A percentile compares a stretch with the other conserved stretches of the same genome.
Evolutionary conservation across 345 rosid species (phyloP).

Genomic region (Brassica nigra): DNA sequence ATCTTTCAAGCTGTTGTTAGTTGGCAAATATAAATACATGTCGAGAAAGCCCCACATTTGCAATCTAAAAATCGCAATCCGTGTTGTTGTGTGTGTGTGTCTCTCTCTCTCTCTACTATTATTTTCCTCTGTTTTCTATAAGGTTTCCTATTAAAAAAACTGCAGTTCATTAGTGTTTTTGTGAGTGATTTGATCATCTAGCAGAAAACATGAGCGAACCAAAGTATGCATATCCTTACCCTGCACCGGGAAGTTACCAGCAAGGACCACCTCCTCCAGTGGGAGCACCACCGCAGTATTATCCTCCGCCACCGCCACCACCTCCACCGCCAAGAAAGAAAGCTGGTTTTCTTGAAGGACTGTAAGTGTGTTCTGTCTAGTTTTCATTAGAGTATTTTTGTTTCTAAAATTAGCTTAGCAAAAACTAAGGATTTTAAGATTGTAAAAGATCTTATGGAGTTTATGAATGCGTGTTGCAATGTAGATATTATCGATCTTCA

Average conservation of each 20-base stretch:
- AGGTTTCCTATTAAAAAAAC: too few species aligned
- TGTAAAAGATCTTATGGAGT: background rate
- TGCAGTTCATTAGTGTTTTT: background rate
- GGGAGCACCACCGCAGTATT: slow-evolving; percentile 58
- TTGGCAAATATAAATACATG: slow-evolving; percentile 34
- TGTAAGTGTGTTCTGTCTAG: slow-evolving; percentile 38
- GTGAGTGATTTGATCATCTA: background rate
- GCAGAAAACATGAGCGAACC: slow-evolving; percentile 44
- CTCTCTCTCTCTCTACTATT: slow-evolving; percentile 12
- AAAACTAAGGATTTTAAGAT: background rate
- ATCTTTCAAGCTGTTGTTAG: slow-evolving; percentile 8
- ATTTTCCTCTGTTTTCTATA: background rate
- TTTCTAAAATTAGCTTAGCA: slow-evolving; percentile 2
- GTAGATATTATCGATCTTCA: background rate
- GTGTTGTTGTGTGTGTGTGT: background rate
- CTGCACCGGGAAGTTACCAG: slow-evolving; percentile 51
- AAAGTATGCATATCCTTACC: slow-evolving; percentile 61
- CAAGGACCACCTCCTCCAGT: slow-evolving; percentile 48
- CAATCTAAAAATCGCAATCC: background rate
- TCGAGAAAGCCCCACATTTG: background rate
- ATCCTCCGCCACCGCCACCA: slow-evolving; percentile 40
- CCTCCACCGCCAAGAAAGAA: slow-evolving; percentile 43
- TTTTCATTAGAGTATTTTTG: background rate
- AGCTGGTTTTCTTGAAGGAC: slow-evolving; percentile 54
- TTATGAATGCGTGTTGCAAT: background rate